phyloP scores from a whole-genome alignment of 371 early-diverging fungal species.

The Syncephalis plumigaleata region DNA sequence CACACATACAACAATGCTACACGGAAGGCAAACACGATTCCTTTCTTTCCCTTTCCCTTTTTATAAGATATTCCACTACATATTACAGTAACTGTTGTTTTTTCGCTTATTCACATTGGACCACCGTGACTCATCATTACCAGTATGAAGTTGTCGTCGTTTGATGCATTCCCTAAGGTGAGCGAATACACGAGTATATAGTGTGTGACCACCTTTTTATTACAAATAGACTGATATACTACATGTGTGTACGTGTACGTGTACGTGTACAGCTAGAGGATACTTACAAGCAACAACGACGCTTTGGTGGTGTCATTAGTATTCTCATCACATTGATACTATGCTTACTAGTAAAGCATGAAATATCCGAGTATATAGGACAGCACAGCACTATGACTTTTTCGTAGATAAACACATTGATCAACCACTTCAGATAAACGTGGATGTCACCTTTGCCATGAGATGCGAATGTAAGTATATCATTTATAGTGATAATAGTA shows the following conservation, averaged over 20 bases:
- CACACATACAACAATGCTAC: too few relatives aligned
- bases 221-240: too few relatives aligned
- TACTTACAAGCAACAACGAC: too few relatives aligned
- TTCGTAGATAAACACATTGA: conserved; percentile 49
- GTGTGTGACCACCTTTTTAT: too few relatives aligned
- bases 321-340: conserved; percentile 45
- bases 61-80: too few relatives aligned
- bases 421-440: conserved; percentile 56
- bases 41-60: too few relatives aligned
- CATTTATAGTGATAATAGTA: background rate
- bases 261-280: too few relatives aligned
- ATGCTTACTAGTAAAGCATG: conserved; percentile 37
- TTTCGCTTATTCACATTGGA: too few relatives aligned
- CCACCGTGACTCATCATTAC: too few relatives aligned
- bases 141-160: conserved; percentile 12
- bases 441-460: conserved; percentile 82
- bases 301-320: conserved; percentile 55
- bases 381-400: conserved; percentile 55
- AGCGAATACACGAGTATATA: conserved; percentile 21
- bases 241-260: background rate
- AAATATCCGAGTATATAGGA: conserved; percentile 39
- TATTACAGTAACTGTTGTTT: too few relatives aligned
- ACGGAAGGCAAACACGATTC: too few relatives aligned
- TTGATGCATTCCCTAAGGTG: conserved; percentile 83
- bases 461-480: conserved; percentile 45